Conservation (phyloP, 306 rosid species). For the Begonia fuchsioides region DNA sequence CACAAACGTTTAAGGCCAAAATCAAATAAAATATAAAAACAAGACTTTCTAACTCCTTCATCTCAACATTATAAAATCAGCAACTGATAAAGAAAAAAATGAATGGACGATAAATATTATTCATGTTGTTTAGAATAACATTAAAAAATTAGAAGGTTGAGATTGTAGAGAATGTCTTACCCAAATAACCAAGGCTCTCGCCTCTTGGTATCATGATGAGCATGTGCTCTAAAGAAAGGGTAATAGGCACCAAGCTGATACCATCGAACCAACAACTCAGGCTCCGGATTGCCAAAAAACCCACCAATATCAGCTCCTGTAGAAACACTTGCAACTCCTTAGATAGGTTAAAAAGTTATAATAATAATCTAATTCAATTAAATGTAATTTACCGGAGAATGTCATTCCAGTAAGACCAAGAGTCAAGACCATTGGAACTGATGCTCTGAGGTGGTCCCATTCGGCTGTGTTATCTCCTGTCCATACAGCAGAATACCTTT, state of each 20-base stretch:
- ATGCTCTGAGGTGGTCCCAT: constrained; percentile 87
- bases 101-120: too few relatives aligned
- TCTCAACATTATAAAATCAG: too few relatives aligned
- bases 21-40: too few relatives aligned
- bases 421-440: constrained; percentile 86
- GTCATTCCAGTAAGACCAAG: constrained; percentile 78
- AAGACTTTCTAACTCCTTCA: too few relatives aligned
- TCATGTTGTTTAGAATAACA: too few relatives aligned
- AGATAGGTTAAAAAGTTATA: neutral
- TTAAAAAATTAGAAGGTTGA: neutral
- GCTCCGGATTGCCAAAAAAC: constrained; percentile 91
- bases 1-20: too few relatives aligned
- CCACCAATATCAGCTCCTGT: constrained; percentile 98
- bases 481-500: constrained; percentile 87
- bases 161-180: constrained; percentile 32
- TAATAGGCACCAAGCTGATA: constrained; percentile 85
- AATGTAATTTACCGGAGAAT: constrained; percentile 48
- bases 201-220: constrained; percentile 94
- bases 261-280: constrained; percentile 90
- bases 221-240: constrained; percentile 93
- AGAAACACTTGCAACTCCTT: constrained; percentile 4
- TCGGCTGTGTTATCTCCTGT: constrained; percentile 96
- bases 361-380: neutral
- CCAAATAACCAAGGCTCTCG: constrained; percentile 99
- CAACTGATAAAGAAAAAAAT: too few relatives aligned